Base-by-base conservation (phyloP, 257 asterid species). In the Jacaranda mimosifolia region DNA sequence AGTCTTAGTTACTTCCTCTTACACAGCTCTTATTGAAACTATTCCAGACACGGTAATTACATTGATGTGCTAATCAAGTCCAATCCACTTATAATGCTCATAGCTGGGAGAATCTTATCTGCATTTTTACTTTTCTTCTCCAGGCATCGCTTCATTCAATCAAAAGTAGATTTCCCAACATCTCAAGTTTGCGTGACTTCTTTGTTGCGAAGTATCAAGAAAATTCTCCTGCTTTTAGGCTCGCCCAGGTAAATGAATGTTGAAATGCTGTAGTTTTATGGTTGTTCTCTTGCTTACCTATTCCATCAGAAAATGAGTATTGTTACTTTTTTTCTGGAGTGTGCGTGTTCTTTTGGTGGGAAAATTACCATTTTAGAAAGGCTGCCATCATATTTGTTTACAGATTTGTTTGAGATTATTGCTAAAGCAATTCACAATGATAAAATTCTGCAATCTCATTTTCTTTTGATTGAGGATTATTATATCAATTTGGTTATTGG, bases 11-110 rank as follows among this genome's bases (percentile, higher is more conserved):
- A 90, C 99, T 68, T 96, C 97, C 82, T 96, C 99, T 40, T 93
- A 91, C 67, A 91, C 98, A 59, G 99, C 99, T 63, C 97, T 96
- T 60, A 96, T 96, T 85, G 99, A 96, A 93, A 96, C 99, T 65
- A 93, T 96, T 77, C 97, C 99, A 5, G 99, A 96, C 81, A 93
- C 99, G 91, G 99, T 96, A 93, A 84, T 74, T 63, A 56, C 49
- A 68, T 69, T 69, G 42, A 62, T 72, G 60, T 17, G 38, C 59
- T 4, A 10, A 48, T 70, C 19, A 36, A 58, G 72, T 53, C 21
- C 3, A 46, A 10, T 74, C 38, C 58, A 39, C 59, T 72, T 70
- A 43, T 26, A 75, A 65, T 68, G 51, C 73, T 69, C 57, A 58
- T 64, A 57, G 45, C 68, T 63, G 32, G 36, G 58, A 38, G 14